Evolutionary conservation across 2,329 filamentous ascomycete species (phyloP), one percentile per base, ranked within the genome.

Genomic region (Colletotrichum siamense): DNA sequence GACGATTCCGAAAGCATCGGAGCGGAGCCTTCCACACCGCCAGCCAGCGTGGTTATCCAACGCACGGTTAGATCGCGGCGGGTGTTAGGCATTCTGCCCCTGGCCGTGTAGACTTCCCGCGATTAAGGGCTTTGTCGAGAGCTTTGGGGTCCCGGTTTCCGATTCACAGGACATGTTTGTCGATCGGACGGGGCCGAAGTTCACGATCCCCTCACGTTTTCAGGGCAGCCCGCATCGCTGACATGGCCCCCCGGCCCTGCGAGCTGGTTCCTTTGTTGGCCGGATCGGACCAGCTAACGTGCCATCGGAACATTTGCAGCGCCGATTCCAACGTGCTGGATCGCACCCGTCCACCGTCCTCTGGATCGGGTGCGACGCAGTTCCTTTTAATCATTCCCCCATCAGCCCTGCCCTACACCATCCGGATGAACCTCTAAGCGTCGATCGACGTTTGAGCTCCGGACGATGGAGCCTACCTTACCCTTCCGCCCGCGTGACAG

Each of bases 171-270:
- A 69, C 57, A 22, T 28, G 16, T 55, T 74, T 34, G 59, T 59
- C 64, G 70, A 76, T 76, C 70, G 74, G 74, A 69, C 64, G 65
- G 63, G 57, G 22, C 74, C 57, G 74, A 52, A 76, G 22, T 65
- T 73, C 70, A 64, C 74, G 74, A 76, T 76, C 70, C 34, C 64
- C 44, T 76, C 70, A 69, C 13, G 9, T 65, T 61, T 69, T 30
- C 74, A 61, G 64, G 70, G 64, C 70, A 64, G 49, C 62, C 74
- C 28, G 74, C 70, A 76, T 76, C 74, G 74, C 63, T 26, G 34
- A 59, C 62, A 34, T 34, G 57, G 28, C 26, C 52, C 72, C 49
- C 61, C 22, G 62, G 68, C 62, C 36, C 68, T 65, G n/a, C 64
- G 64, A 65, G 62, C 49, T 73, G 64, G 70, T 65, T 32, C 55